Conservation (phyloP, 805 yeast genomes). For the Teunomyces pallodes region DNA sequence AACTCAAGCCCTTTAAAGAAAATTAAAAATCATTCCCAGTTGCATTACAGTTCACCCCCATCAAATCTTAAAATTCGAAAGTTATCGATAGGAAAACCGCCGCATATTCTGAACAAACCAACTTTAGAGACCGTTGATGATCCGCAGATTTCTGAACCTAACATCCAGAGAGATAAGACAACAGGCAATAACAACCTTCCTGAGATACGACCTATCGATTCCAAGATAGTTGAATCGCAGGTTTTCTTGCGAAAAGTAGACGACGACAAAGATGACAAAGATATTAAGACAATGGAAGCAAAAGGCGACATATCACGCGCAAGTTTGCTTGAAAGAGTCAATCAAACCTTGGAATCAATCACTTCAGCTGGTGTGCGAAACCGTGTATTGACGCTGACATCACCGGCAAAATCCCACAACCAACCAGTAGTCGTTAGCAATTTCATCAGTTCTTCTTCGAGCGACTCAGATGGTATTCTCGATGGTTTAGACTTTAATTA, state of each 20-base stretch:
- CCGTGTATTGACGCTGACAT: neutral
- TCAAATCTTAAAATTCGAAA: slow-evolving; percentile 18
- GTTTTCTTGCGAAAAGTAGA: neutral
- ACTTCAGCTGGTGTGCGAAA: neutral
- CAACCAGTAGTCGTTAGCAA: neutral
- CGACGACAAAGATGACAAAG: slow-evolving; percentile 7
- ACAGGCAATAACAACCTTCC: too few species aligned
- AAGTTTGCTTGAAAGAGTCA: slow-evolving; percentile 11
- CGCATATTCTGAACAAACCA: neutral
- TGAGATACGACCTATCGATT: neutral
- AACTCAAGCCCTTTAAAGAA: neutral
- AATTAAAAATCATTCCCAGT: neutral
- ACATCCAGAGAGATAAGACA: neutral
- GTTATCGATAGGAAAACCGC: neutral
- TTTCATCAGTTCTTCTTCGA: slow-evolving; percentile 6
- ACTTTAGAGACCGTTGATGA: neutral
- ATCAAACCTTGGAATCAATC: slow-evolving; percentile 11
- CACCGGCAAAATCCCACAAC: neutral
- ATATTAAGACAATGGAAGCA: slow-evolving; percentile 5
- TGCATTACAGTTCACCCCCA: slow-evolving; percentile 17
- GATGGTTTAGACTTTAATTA: slow-evolving; percentile 7
- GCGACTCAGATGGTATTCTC: slow-evolving; percentile 9
- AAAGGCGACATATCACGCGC: slow-evolving; percentile 10
- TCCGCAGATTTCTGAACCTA: neutral
- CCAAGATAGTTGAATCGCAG: neutral